phyloP scores from a whole-genome alignment of 805 yeast species.

The Aciculoconidium aculeatum region DNA sequence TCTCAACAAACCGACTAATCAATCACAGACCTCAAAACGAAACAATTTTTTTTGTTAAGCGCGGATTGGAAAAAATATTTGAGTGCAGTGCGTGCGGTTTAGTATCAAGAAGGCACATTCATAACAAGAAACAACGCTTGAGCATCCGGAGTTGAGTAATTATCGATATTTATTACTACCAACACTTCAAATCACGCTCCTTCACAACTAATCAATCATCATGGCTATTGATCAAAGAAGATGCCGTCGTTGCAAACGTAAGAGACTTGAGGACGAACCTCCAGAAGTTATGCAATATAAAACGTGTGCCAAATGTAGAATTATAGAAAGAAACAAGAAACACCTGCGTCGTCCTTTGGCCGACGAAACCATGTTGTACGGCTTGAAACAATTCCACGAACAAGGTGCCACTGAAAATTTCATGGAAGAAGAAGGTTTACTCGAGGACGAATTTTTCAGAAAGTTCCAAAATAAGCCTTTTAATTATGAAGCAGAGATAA shows the following conservation, averaged over 20 bases:
- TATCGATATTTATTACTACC: no score
- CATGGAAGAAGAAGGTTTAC: slow-evolving; percentile 26
- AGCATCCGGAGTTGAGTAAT: no score
- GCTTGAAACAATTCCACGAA: slow-evolving; percentile 39
- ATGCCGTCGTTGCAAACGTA: slow-evolving; percentile 54
- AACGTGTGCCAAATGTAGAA: slow-evolving; percentile 54
- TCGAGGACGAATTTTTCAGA: slow-evolving; percentile 17
- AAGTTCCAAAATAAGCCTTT: slow-evolving; percentile 11
- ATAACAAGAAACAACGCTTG: no score
- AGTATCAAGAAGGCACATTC: no score
- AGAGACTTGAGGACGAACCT: slow-evolving; percentile 50
- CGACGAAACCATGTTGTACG: slow-evolving; percentile 41
- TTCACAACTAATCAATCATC: no score
- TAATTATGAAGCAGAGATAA: slow-evolving; percentile 11
- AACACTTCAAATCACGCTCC: no score
- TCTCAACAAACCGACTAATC: no score
- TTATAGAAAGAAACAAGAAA: slow-evolving; percentile 44
- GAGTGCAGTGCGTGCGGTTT: no score
- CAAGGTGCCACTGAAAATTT: slow-evolving; percentile 26
- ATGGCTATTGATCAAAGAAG: slow-evolving; percentile 24
- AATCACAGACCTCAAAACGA: no score
- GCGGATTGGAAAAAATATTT: no score
- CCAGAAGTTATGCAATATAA: slow-evolving; percentile 52
- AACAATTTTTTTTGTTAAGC: no score
- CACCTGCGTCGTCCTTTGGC: slow-evolving; percentile 41